These are phyloP conservation scores for Penicillium flavigenum DNA, from an alignment of 495 filamentous ascomycete genomes.

Conservation along the genomic window DNA sequence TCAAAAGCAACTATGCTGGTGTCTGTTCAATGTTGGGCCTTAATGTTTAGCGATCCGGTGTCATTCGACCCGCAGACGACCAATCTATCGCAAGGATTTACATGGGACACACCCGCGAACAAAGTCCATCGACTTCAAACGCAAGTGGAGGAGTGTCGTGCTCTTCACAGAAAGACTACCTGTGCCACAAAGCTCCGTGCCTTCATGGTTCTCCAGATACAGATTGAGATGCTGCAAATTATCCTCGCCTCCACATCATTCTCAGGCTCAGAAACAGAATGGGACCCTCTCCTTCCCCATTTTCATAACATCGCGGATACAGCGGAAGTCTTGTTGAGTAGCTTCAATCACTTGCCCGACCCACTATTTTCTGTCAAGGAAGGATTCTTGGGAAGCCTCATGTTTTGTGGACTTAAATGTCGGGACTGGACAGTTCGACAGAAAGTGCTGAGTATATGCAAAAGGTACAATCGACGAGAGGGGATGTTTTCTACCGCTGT, in stretches of 20 bases:
- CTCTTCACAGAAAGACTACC: neutral
- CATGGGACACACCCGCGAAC: neutral
- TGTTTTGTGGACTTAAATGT: conserved; percentile 15
- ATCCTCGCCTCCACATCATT: neutral
- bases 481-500: conserved; percentile 1
- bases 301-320: neutral
- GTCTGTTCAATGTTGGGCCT: conserved; percentile 1
- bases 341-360: conserved; percentile 1
- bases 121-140: neutral
- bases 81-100: neutral
- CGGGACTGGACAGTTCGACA: conserved; percentile 14
- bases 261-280: neutral
- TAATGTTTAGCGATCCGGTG: neutral
- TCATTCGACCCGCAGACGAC: neutral
- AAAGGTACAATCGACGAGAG: conserved; percentile 6
- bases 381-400: conserved; percentile 1
- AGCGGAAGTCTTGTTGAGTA: neutral
- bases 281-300: conserved; percentile 4
- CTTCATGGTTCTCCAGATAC: neutral
- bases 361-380: conserved; percentile 10
- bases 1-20: neutral
- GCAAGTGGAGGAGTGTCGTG: neutral
- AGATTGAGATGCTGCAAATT: neutral
- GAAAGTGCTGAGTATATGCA: conserved; percentile 6
- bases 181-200: neutral